Base-by-base conservation (phyloP, 73 alveolate genomes). In the Paramecium primaurelia region DNA sequence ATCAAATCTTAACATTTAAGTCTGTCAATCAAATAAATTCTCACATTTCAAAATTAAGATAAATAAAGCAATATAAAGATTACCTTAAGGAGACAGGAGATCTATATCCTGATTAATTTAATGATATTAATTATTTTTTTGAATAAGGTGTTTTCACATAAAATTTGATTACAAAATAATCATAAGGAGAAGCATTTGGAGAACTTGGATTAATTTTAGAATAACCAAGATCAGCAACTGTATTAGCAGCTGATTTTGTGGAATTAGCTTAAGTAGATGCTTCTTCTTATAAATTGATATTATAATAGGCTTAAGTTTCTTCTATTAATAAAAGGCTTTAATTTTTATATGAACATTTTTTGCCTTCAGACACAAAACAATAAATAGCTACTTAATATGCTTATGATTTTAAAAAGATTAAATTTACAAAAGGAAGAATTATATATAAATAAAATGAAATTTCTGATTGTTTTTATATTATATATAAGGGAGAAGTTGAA, bases 131-230 rank as follows among this genome's bases (percentile, higher is more conserved):
- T 64, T 64, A 64, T 20, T 64, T 64, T 64, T 64, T 64, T 28
- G 84, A 64, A n/a, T 64, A 64, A 42, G 84, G 84, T 64, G 84
- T 64, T 25, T 64, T 64, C 16, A 64, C 84, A 32, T 64, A 64
- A 64, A 64, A 64, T 64, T 34, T 64, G 28, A 64, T 64, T 34
- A 34, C 51, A 1, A 64, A 22, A 1, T 64, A 14, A 32, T 25
- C 84, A 10, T 64, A 28, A 64, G 84, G 84, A 64, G 84, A 64
- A 12, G 84, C 84, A 22, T 64, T 64, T 64, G 84, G 84, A 3
- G 84, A 64, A 6, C 47, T 64, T 28, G 84, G 84, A 32, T 34
- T 64, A 12, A 64, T 64, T 34, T 34, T 64, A 10, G 84, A 64
- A 64, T 64, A 64, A 18, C 84, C 84, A 0, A 28, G 84, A 64